phyloP scores from a whole-genome alignment of 345 rosid genomes.

The Syzygium grande region DNA sequence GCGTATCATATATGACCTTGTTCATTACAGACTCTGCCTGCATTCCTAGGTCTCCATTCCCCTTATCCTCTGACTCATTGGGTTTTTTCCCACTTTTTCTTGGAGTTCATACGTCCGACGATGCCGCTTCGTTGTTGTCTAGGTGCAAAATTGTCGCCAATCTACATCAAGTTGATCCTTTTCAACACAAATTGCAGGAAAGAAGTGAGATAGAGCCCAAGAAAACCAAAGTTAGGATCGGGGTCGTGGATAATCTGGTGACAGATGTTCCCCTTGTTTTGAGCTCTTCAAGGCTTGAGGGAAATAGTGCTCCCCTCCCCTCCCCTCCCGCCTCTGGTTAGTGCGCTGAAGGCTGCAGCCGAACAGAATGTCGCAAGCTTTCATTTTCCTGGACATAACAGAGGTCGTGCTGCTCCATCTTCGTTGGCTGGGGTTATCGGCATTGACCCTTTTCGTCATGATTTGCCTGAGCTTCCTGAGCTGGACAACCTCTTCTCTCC shows the following conservation, averaged over 20 bases:
- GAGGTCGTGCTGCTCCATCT: constrained; percentile 53
- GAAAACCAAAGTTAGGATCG: constrained; percentile 9
- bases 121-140: background rate
- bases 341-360: constrained; percentile 41
- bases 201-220: constrained; percentile 2
- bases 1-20: background rate
- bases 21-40: background rate
- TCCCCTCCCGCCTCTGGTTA: constrained; percentile 38
- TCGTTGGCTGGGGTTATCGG: constrained; percentile 41
- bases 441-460: constrained; percentile 34
- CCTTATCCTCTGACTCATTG: background rate
- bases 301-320: background rate
- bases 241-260: background rate
- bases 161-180: background rate
- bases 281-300: background rate
- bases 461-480: constrained; percentile 57
- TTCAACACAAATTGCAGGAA: constrained; percentile 1
- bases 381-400: constrained; percentile 66
- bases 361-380: constrained; percentile 40
- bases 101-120: background rate
- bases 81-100: background rate
- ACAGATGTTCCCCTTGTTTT: background rate
- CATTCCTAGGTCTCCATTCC: background rate
- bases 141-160: background rate
- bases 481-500: constrained; percentile 52